These are phyloP conservation scores for Zangia roseola DNA, from an alignment of 768 basidiomycete genomes.

Conservation along the genomic window DNA sequence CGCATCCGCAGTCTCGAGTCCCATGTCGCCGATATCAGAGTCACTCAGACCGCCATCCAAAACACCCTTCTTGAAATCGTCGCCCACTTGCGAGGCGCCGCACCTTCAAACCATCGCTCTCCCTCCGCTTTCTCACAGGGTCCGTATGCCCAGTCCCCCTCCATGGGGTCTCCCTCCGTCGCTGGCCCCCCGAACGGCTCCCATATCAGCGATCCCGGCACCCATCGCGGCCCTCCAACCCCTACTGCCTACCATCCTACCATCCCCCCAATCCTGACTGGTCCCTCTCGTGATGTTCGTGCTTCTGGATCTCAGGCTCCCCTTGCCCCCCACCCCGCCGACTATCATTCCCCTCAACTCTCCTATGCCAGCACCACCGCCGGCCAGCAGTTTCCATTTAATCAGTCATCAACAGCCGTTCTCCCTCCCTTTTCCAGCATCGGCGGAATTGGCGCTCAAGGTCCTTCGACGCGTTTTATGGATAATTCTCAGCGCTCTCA, in stretches of 20 bases:
- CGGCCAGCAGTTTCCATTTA: conserved; percentile 32
- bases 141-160: conserved; percentile 66
- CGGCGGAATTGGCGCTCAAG: conserved; percentile 51
- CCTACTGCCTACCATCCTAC: conserved; percentile 28
- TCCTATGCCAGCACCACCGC: conserved; percentile 41
- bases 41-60: conserved; percentile 72
- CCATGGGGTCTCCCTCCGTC: conserved; percentile 46
- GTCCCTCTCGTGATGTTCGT: conserved; percentile 32
- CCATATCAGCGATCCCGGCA: conserved; percentile 22
- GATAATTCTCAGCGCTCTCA: conserved; percentile 39
- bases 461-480: conserved; percentile 56
- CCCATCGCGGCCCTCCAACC: conserved; percentile 31
- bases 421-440: conserved; percentile 74
- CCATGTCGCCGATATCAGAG: conserved; percentile 81
- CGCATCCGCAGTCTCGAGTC: conserved; percentile 87
- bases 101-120: conserved; percentile 51
- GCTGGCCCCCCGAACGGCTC: conserved; percentile 40
- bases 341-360: conserved; percentile 44
- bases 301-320: conserved; percentile 35
- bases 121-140: conserved; percentile 52
- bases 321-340: conserved; percentile 36
- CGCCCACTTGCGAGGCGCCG: conserved; percentile 64
- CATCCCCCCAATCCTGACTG: conserved; percentile 32
- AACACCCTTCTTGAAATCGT: conserved; percentile 79
- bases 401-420: conserved; percentile 46